Base-by-base conservation (phyloP, 1,284 basidiomycete genomes). In the Spongispora temasekensis region DNA sequence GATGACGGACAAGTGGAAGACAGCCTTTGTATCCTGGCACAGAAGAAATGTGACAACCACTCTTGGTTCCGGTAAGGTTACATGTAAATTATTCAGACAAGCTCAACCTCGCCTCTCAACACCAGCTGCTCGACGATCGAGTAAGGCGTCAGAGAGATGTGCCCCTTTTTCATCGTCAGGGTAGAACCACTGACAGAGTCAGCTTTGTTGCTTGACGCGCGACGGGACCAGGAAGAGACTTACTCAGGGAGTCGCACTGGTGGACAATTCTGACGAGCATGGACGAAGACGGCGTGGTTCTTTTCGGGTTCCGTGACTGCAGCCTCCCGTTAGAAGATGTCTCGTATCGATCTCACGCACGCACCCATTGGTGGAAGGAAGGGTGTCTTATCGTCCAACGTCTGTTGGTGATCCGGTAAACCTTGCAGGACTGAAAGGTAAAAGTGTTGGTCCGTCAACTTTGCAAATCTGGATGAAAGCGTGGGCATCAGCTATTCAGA, bases 291-390 rank as follows among this genome's bases (percentile, higher is more conserved):
- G 1, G 91, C 87, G 0, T 83, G 80, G 13, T 82, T 79, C 66
- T 83, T 86, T 68, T 94, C 89, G 2, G 94, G 94, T 65, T 85
- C 81, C 0, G 88, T 81, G 13, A 94, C 94, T 95, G 70, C 23
- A 32, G 61, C 21, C 23, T 12, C 17, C 34, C 30, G 58, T 68
- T 28, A 65, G 61, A 60, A 0, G 40, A 51, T n/a, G 50, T 53
- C n/a, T 35, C 57, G 55, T 31, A 25, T n/a, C n/a, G 48, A 53
- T 37, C 30, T 52, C 17, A 15, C 28, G 23, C 15, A 81, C 88
- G 58, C 66, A 94, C 93, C 81, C 91, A 96, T 96, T 0, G 85
- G 83, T 30, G 88, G 90, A 66, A 87, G 85, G 71, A 83, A 92
- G 60, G 82, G 82, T 57, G 79, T 81, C 13, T 81, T 79, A 65